Conservation (phyloP, 345 rosid genomes). For the Sapria himalayana region DNA sequence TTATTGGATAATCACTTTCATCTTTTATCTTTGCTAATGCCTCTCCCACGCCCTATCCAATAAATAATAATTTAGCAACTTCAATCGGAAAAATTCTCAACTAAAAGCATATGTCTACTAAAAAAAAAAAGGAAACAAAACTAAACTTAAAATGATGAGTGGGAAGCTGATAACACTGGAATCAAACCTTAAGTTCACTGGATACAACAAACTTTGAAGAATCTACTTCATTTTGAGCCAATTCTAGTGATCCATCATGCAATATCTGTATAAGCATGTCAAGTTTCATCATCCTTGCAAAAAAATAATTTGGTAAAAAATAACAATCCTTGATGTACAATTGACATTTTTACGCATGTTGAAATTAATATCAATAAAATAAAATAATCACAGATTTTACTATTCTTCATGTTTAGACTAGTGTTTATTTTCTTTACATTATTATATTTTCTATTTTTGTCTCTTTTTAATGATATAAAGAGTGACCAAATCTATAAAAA, state of each 20-base stretch:
- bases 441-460: no score
- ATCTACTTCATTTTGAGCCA: conserved; percentile 60
- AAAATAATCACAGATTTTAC: no score
- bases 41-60: conserved; percentile 52
- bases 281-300: no score
- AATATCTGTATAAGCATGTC: conserved; percentile 38
- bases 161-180: no score
- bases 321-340: no score
- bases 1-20: conserved; percentile 47
- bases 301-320: no score
- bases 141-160: conserved; percentile 3
- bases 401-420: no score
- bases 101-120: background rate
- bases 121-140: background rate
- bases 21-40: conserved; percentile 68
- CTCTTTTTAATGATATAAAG: no score
- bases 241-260: conserved; percentile 84
- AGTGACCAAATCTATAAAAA: no score
- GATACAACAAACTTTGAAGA: conserved; percentile 41
- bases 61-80: conserved; percentile 5
- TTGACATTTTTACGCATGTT: no score
- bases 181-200: conserved; percentile 50
- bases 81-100: background rate
- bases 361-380: no score
- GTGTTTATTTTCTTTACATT: no score